A percentile compares a stretch with the other conserved stretches of the same genome.
These are phyloP conservation scores for Spinacia oleracea DNA, from an alignment of 179 eudicot species.

Conservation along the genomic window DNA sequence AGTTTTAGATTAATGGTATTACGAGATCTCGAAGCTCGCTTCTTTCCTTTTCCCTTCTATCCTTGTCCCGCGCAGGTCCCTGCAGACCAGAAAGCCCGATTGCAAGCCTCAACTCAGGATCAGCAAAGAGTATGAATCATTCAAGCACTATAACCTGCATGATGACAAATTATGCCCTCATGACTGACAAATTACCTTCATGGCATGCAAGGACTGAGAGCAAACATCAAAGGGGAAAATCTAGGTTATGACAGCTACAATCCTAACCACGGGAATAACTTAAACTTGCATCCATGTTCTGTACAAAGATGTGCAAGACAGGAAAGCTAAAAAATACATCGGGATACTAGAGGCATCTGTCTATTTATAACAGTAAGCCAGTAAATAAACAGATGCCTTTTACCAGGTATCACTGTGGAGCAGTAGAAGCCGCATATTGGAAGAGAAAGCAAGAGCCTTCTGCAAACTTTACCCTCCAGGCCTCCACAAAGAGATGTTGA, in stretches of 20 bases:
- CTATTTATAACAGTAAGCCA: neutral
- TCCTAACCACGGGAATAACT: neutral
- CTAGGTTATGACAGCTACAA: conserved; percentile 9
- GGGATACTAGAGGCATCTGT: neutral
- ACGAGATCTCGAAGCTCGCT: conserved; percentile 98
- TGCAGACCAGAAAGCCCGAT: conserved; percentile 99
- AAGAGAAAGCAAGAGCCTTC: neutral
- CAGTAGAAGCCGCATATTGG: neutral
- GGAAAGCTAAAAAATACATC: neutral
- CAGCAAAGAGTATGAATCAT: conserved; percentile 86
- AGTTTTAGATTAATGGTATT: conserved; percentile 46
- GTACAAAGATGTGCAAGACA: neutral
- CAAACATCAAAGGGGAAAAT: conserved; percentile 24
- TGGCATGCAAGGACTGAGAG: conserved; percentile 46
- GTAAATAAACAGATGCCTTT: neutral
- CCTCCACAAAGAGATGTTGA: neutral
- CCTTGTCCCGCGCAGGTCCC: conserved; percentile 97
- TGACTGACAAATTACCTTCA: conserved; percentile 54
- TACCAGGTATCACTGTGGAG: neutral
- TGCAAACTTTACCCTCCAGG: neutral
- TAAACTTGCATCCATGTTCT: neutral
- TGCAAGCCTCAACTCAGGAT: conserved; percentile 97
- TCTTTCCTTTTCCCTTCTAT: conserved; percentile 92
- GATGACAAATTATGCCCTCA: conserved; percentile 77
- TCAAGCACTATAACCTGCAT: conserved; percentile 93